These are phyloP conservation scores for Arabis alpina DNA, from an alignment of 345 rosid species.

Conservation along the genomic window DNA sequence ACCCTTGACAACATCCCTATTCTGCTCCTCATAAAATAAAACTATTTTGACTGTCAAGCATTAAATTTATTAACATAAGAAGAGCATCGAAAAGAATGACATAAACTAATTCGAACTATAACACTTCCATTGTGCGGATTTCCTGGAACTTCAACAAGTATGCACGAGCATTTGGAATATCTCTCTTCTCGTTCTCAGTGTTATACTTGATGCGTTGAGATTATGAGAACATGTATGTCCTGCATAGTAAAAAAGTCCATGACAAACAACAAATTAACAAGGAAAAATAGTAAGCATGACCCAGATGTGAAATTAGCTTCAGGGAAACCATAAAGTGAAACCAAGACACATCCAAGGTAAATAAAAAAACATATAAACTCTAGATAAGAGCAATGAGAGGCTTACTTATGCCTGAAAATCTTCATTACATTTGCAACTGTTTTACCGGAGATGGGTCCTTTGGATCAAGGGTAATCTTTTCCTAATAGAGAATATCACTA, in stretches of 20 bases:
- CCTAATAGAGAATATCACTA: slow-evolving; percentile 74
- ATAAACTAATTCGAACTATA: background rate
- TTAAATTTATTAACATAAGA: background rate
- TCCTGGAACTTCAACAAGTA: slow-evolving; percentile 78
- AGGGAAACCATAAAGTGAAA: slow-evolving; percentile 4
- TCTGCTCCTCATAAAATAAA: no score
- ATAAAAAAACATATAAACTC: background rate
- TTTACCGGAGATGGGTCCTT: slow-evolving; percentile 63
- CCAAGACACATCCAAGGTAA: background rate
- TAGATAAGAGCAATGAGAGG: slow-evolving; percentile 5
- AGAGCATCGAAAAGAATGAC: background rate
- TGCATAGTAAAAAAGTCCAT: no score
- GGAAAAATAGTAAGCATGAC: no score
- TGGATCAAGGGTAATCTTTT: slow-evolving; percentile 90
- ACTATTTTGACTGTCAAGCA: background rate
- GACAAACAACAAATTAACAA: no score
- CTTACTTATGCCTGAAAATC: no score
- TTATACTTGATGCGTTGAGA: no score
- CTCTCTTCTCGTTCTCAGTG: slow-evolving; percentile 51
- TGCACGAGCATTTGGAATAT: slow-evolving; percentile 34
- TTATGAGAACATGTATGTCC: no score
- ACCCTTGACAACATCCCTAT: no score
- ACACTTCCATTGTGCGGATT: slow-evolving; percentile 64
- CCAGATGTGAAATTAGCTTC: no score
- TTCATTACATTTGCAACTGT: slow-evolving; percentile 65